Evolutionary conservation across 306 rosid genomes (phyloP), one percentile per base, ranked within the genome.

Genomic region (Sechiopsis laciniata): DNA sequence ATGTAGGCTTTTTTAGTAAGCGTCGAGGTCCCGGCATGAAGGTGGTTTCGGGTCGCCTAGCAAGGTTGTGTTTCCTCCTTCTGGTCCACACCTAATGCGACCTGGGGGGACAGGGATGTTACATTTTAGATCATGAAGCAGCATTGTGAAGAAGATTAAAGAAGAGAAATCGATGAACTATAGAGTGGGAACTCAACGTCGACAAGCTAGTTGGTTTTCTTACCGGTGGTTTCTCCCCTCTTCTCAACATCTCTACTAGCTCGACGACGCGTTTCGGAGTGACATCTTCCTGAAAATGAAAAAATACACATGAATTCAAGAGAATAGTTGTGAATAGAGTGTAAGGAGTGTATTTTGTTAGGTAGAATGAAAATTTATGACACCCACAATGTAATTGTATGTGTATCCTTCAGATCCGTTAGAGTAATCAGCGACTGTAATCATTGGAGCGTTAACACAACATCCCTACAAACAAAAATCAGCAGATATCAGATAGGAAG

Each of bases 381-480:
- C 73, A 79, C 97, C 9, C 70, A 94, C 99, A 76, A 78, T 91
- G 77, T 95, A 95, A 73, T 95, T 95, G 72, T 95, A 95, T 6
- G 96, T 77, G 71, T 95, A 95, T 80, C 95, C 97, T 84, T 89
- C 91, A 0, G 95, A 95, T 80, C 97, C 97, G 59, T 86, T 91
- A 10, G 99, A 95, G 82, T 95, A 95, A 79, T 95, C 99, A 26
- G 97, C 99, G 35, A 95, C 99, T 10, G 99, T 95, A 72, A 95
- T 89, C 99, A 95, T 95, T 54, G 99, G 97, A 67, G 99, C 99
- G 73, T 95, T 95, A 72, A 95, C 99, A 76, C 96, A 95, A 79
- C 88, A 89, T 67, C 99, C 99, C 99, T 95, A 85, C 83, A 83
- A 59, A 72, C 78, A 46, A 78, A 32, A 32, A 32, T 51, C 70